Percentiles rank a stretch among this genome's conserved stretches.
Conservation (phyloP, 2,329 filamentous ascomycete genomes). For the Orbilia brochopaga region DNA sequence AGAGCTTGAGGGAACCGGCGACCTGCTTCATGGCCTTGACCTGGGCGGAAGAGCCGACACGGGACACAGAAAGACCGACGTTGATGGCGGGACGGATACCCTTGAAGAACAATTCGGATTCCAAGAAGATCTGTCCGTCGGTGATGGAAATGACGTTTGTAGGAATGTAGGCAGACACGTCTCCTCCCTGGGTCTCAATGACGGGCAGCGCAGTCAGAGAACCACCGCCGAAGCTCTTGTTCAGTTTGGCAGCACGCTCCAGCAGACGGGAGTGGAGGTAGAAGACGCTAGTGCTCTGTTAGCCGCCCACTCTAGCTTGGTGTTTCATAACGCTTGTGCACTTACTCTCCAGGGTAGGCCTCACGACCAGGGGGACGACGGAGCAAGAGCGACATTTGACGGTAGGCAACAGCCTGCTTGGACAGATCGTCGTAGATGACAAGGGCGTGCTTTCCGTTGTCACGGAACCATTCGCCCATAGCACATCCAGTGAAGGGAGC, state of each 20-base stretch:
- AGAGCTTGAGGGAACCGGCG: conserved; percentile 98
- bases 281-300: conserved; percentile 70
- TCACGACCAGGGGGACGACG: conserved; percentile 98
- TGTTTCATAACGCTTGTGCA: conserved; percentile 38
- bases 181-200: conserved; percentile 99
- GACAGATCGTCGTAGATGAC: conserved; percentile 94
- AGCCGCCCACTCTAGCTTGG: conserved; percentile 21
- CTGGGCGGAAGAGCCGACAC: conserved; percentile 99
- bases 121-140: conserved; percentile 99
- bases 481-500: conserved; percentile 83
- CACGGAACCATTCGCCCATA: conserved; percentile 77
- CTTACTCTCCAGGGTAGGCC: conserved; percentile 91
- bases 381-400: conserved; percentile 98
- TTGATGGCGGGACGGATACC: conserved; percentile 99
- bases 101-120: conserved; percentile 99
- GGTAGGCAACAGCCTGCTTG: conserved; percentile 97
- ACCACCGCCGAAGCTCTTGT: conserved; percentile 89
- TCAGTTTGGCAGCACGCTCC: conserved; percentile 99
- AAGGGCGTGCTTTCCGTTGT: conserved; percentile 84
- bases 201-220: conserved; percentile 96
- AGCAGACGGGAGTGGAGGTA: conserved; percentile 99
- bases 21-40: conserved; percentile 99
- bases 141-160: conserved; percentile 99
- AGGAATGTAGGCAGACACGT: conserved; percentile 99
- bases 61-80: conserved; percentile 99